Percentiles rank a stretch among this genome's conserved stretches.
These are phyloP conservation scores for Tetrastigma voinierianum DNA, from an alignment of 164 flowering plant genomes.

Conservation along the genomic window DNA sequence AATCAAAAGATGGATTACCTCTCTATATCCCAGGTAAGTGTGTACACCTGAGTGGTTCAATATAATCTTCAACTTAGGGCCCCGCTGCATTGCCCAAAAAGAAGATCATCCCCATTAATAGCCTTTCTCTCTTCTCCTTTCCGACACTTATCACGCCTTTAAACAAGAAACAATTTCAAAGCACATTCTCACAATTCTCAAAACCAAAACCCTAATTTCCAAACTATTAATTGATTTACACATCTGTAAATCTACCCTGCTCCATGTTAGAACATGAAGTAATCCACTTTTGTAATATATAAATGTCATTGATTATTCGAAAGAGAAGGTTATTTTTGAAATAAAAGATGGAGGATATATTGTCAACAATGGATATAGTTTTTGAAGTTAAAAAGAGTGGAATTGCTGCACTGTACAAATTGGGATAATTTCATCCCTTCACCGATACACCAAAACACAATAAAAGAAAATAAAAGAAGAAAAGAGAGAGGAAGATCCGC, in stretches of 20 bases:
- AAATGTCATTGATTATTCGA: too few relatives aligned
- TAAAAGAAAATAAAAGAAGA: not conserved
- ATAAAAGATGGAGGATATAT: too few relatives aligned
- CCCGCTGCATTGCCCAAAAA: conserved; percentile 84
- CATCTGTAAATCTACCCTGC: not conserved
- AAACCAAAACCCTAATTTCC: not conserved
- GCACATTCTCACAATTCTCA: not conserved
- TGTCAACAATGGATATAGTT: too few relatives aligned
- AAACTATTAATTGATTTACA: too few relatives aligned
- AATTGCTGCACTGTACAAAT: too few relatives aligned
- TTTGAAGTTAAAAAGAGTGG: too few relatives aligned
- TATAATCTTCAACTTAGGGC: conserved; percentile 74
- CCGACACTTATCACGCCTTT: conserved; percentile 83
- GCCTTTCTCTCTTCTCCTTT: conserved; percentile 79
- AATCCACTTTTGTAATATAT: too few relatives aligned
- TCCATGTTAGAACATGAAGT: too few relatives aligned
- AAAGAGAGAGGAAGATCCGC: not conserved
- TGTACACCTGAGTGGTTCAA: conserved; percentile 65
- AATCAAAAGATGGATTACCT: conserved; percentile 31
- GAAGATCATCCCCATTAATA: conserved; percentile 73
- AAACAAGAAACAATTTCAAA: conserved; percentile 13
- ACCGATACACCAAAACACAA: conserved; percentile 1
- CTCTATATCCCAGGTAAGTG: conserved; percentile 67
- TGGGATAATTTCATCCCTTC: too few relatives aligned
- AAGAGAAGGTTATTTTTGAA: too few relatives aligned